Conservation (phyloP, 2,329 filamentous ascomycete species). For the Diaporthe sp. region DNA sequence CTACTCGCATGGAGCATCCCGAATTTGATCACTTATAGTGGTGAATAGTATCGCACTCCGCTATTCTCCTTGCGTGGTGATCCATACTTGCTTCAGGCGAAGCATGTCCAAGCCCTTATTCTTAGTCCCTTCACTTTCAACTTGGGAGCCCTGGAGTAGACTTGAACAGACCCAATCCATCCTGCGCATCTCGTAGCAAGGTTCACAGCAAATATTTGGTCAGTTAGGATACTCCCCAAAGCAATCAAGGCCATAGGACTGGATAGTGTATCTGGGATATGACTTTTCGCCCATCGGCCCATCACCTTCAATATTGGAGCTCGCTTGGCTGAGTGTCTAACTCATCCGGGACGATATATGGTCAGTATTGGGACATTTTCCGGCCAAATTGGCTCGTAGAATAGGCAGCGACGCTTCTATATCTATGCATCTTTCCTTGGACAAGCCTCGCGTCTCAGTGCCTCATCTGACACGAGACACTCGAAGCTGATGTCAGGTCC, state of each 20-base stretch:
- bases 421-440: background rate
- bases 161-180: too few species aligned
- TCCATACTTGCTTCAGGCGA: too few species aligned
- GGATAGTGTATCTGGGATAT: background rate
- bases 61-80: too few species aligned
- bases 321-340: background rate
- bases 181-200: background rate
- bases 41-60: too few species aligned
- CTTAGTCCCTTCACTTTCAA: background rate
- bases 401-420: background rate
- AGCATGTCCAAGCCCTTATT: background rate
- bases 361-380: background rate
- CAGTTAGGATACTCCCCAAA: background rate
- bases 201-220: background rate
- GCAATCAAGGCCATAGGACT: background rate
- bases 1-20: too few species aligned
- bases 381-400: background rate
- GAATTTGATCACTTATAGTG: too few species aligned
- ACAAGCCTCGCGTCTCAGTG: background rate
- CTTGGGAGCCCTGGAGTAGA: too few species aligned
- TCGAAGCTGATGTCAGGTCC: too few species aligned
- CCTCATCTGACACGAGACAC: background rate
- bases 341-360: background rate
- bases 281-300: background rate
- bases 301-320: background rate